Conservation (phyloP, 257 asterid species). For the Knoxia roxburghii region DNA sequence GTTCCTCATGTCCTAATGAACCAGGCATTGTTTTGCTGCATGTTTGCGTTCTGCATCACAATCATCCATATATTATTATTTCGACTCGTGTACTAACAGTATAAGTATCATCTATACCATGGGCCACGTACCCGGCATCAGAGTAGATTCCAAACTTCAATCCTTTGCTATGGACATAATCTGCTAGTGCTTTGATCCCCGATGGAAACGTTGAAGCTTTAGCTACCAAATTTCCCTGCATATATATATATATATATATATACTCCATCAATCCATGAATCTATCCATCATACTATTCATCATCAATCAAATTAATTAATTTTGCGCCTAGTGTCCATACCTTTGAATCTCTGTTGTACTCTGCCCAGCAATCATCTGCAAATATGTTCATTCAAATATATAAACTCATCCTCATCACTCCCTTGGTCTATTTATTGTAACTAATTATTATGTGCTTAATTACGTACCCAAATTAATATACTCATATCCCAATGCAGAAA, state of each 20-base stretch:
- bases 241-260: too few relatives aligned
- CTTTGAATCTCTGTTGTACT: conserved; percentile 62
- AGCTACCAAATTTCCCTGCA: conserved; percentile 65
- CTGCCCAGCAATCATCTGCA: conserved; percentile 98
- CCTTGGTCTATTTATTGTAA: too few relatives aligned
- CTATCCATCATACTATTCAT: too few relatives aligned
- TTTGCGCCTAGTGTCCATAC: conserved; percentile 23
- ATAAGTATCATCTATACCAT: too few relatives aligned
- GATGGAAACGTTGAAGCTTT: conserved; percentile 73
- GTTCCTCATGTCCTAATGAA: conserved; percentile 67
- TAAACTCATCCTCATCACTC: too few relatives aligned
- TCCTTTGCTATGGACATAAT: conserved; percentile 82
- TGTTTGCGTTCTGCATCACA: conserved; percentile 45
- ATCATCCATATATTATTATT: too few relatives aligned
- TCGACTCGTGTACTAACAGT: too few relatives aligned
- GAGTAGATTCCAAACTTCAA: conserved; percentile 85
- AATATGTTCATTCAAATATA: too few relatives aligned
- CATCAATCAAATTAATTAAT: too few relatives aligned
- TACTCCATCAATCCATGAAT: too few relatives aligned
- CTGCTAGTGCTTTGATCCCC: conserved; percentile 84
- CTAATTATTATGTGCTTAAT: too few relatives aligned
- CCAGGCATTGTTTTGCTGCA: conserved; percentile 84
- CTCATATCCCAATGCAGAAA: conserved; percentile 57
- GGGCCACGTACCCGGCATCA: conserved; percentile 64
- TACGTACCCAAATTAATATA: conserved; percentile 61